Evolutionary conservation across 352 stramenopile genomes (phyloP), one percentile per base, ranked within the genome.

Genomic region (Phytopythium cucurbitacearum): DNA sequence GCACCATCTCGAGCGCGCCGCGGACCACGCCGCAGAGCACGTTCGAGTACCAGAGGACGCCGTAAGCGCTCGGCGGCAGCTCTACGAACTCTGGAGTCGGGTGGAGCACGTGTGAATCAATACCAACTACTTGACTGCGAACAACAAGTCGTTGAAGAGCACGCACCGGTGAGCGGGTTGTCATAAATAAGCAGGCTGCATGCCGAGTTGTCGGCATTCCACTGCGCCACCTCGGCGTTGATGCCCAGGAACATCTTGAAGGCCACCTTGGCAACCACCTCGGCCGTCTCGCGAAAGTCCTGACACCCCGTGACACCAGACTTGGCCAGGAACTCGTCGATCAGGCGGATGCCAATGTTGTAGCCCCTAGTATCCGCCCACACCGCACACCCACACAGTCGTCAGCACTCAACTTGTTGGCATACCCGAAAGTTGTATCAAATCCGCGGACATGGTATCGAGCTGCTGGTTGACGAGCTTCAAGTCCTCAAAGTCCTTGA

Each of bases 161-260:
- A 13, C 62, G 28, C 51, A 87, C 79, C 80, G 34, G 80, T 91
- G 21, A 99, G 78, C 13, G 96, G 97, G 74, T 99, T 99, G 38
- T 99, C 95, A 59, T 97, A 92, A 51, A 99, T 89, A 51, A 98
- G 67, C 7, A 99, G 81, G 57, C 81, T 96, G 63, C 97, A 99
- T 4, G 77, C 72, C 5, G 59, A 94, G 40, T 77, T 77, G 39
- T 97, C 87, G 34, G 74, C 67, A 60, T 96, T 95, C 81, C 94
- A 97, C 62, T 92, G 84, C 32, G 72, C 56, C 4, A 98, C 82
- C 37, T 99, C 96, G 36, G 83, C 89, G 43, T 82, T 92, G 51
- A 99, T 86, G n/a, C 97, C 97, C 16, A 99, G 67, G 63, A 99
- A 99, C 97, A 99, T 99, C 67, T 97, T 97, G 63, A 99, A 98